Conservation (phyloP, 2,329 filamentous ascomycete species). For the Aureobasidium sp. region DNA sequence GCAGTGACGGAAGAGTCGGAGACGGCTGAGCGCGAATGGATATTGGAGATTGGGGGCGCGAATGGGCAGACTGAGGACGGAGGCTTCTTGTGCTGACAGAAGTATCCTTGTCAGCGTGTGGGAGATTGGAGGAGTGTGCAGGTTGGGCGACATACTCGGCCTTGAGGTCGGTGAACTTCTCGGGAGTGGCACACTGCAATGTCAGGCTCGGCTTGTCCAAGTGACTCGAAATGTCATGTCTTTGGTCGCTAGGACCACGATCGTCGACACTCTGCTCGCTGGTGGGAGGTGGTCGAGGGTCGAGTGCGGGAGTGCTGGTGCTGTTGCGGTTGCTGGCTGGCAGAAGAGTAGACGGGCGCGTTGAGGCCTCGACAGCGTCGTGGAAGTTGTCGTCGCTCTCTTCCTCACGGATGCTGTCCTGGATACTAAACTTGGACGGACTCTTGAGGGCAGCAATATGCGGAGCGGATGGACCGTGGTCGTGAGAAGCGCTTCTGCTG, state of each 20-base stretch:
- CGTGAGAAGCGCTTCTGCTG: not conserved
- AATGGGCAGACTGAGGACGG: not conserved
- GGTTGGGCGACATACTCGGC: not conserved
- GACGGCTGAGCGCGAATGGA: not conserved
- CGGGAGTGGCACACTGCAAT: conserved; percentile 1
- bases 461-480: not conserved
- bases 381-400: not conserved
- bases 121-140: not conserved
- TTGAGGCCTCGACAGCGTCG: not conserved
- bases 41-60: not conserved
- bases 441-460: not conserved
- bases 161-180: not conserved
- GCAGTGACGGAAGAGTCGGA: not conserved
- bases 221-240: not conserved
- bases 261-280: conserved; percentile 12
- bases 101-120: not conserved
- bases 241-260: conserved; percentile 11
- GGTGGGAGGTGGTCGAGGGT: not conserved
- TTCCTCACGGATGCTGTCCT: conserved; percentile 6
- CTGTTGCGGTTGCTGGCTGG: not conserved
- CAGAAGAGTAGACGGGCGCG: not conserved
- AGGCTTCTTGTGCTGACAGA: not conserved
- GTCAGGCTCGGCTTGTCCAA: not conserved
- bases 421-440: conserved; percentile 9
- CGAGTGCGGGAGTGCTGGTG: not conserved